A percentile compares a stretch with the other conserved stretches of the same genome.
phyloP scores from a whole-genome alignment of 768 basidiomycete species.

The Boletus pseudo-olivaceus region DNA sequence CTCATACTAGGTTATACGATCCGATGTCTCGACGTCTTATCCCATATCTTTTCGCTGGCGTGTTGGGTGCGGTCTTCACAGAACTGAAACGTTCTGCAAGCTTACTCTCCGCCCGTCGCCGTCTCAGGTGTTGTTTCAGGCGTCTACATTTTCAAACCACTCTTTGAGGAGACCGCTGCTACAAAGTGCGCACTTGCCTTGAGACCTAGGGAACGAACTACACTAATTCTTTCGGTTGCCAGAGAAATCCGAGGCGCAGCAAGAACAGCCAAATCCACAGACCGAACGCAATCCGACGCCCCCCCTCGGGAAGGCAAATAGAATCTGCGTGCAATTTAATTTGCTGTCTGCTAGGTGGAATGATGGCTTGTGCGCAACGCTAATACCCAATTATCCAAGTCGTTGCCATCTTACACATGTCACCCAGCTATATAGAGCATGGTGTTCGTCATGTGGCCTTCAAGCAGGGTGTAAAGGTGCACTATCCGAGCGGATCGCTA shows the following conservation, averaged over 20 bases:
- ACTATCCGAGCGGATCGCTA: constrained; percentile 8
- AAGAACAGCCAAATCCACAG: background rate
- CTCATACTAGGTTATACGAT: background rate
- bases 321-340: background rate
- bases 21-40: constrained; percentile 38
- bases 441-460: constrained; percentile 11
- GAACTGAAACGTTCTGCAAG: background rate
- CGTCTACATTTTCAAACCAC: constrained; percentile 63
- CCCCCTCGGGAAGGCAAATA: constrained; percentile 11
- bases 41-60: constrained; percentile 53
- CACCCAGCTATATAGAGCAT: background rate
- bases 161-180: constrained; percentile 23
- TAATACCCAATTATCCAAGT: background rate
- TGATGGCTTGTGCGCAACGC: background rate
- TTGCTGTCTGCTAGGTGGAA: background rate
- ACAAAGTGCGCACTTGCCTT: constrained; percentile 11
- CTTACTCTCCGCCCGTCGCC: background rate
- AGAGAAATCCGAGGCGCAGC: constrained; percentile 11
- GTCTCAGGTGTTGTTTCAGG: constrained; percentile 56
- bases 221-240: constrained; percentile 2
- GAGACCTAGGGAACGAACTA: no score
- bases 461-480: constrained; percentile 10
- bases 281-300: background rate
- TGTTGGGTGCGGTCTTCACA: constrained; percentile 43
- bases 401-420: background rate